A percentile compares a stretch with the other conserved stretches of the same genome.
Evolutionary conservation across 148 eudicot genomes (phyloP).

Genomic region (Fagopyrum tataricum): DNA sequence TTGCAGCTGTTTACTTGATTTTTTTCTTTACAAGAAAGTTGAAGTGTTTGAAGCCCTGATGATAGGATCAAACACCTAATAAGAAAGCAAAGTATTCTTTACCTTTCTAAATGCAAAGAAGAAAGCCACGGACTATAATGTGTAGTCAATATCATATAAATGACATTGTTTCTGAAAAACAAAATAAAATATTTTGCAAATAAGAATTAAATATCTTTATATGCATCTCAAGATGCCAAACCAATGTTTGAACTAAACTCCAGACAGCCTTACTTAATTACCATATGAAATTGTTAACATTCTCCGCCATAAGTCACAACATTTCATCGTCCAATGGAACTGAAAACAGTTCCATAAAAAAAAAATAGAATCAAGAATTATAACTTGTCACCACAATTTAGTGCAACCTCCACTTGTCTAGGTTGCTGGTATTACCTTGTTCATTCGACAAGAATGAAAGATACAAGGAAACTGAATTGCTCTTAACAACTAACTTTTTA

Average conservation of each 20-base stretch:
- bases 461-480: neutral
- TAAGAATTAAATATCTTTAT: neutral
- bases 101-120: neutral
- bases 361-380: neutral
- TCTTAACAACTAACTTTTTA: neutral
- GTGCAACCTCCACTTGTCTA: neutral
- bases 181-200: neutral
- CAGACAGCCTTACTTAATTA: neutral
- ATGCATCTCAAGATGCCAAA: neutral
- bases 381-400: neutral
- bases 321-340: neutral
- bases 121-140: neutral
- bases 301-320: neutral
- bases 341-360: neutral
- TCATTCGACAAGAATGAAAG: neutral
- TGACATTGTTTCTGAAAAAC: neutral
- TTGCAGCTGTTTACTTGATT: neutral
- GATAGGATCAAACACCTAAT: neutral
- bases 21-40: neutral
- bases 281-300: neutral
- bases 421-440: neutral
- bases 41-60: neutral
- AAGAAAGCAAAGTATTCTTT: neutral
- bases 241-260: neutral
- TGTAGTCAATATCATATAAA: neutral